phyloP scores from a whole-genome alignment of 192 early-diverging fungal genomes.

The Funneliformis mosseae region DNA sequence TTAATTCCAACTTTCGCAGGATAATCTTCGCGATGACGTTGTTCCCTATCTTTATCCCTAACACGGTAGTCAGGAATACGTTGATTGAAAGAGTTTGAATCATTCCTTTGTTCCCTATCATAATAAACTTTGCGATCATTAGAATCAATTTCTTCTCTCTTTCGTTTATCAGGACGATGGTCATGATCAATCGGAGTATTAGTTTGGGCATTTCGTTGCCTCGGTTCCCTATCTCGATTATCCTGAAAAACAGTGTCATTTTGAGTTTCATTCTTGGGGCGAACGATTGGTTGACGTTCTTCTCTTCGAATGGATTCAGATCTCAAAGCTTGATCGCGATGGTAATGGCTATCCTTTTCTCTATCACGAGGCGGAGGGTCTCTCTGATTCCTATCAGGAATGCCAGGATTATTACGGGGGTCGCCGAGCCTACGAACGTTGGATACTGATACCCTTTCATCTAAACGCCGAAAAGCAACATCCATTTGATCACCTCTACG shows the following conservation, averaged over 20 bases:
- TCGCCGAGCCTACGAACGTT: neutral
- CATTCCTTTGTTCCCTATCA: slow-evolving; percentile 11
- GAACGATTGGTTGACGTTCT: neutral
- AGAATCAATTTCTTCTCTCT: neutral
- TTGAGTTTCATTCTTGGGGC: slow-evolving; percentile 6
- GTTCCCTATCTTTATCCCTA: slow-evolving; percentile 10
- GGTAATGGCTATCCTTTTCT: slow-evolving; percentile 13
- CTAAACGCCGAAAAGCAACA: neutral
- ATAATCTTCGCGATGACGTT: slow-evolving; percentile 9
- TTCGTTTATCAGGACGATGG: slow-evolving; percentile 11
- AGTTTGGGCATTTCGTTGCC: neutral
- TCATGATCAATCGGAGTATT: neutral
- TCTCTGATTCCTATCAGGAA: neutral
- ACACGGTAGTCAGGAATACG: slow-evolving; percentile 8
- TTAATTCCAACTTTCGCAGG: neutral
- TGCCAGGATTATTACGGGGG: neutral
- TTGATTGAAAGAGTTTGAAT: neutral
- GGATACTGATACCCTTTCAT: neutral
- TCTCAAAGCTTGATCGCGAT: slow-evolving; percentile 1
- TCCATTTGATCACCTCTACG: slow-evolving; percentile 7
- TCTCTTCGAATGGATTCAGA: neutral
- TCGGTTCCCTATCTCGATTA: neutral
- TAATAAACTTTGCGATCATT: slow-evolving; percentile 14
- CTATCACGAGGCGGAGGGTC: neutral
- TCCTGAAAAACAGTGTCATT: slow-evolving; percentile 3